phyloP scores from a whole-genome alignment of 75 land plant genomes.

The Ceratopteris richardii region DNA sequence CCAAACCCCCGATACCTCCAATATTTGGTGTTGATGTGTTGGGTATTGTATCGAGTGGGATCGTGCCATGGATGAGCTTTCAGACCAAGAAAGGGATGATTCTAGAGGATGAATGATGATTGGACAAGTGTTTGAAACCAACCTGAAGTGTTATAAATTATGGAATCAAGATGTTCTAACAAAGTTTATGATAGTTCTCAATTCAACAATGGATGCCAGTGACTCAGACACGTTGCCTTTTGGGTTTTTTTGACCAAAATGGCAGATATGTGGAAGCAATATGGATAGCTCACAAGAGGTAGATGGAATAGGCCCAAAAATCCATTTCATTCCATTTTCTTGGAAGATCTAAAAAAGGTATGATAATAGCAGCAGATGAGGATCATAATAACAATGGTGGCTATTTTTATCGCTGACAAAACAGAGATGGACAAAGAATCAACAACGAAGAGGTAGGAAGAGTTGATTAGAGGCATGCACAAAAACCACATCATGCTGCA shows the following conservation, averaged over 20 bases:
- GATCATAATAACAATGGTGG: too few relatives aligned
- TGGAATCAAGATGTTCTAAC: constrained; percentile 79
- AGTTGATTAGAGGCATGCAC: too few relatives aligned
- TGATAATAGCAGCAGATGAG: too few relatives aligned
- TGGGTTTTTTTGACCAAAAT: constrained; percentile 44
- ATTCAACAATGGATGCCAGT: constrained; percentile 69
- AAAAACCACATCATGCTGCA: too few relatives aligned
- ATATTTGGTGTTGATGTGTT: constrained; percentile 86
- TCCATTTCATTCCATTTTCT: too few relatives aligned
- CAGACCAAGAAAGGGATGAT: constrained; percentile 73
- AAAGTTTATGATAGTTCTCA: too few relatives aligned
- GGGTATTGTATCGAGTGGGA: constrained; percentile 97
- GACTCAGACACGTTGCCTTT: constrained; percentile 71
- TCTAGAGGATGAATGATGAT: constrained; percentile 76
- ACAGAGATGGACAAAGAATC: too few relatives aligned
- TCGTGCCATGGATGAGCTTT: constrained; percentile 67
- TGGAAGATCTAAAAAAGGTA: too few relatives aligned
- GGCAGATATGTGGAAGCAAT: constrained; percentile 68
- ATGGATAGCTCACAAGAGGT: constrained; percentile 65
- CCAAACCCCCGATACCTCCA: constrained; percentile 85
- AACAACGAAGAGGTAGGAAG: too few relatives aligned
- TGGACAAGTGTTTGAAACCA: too few relatives aligned
- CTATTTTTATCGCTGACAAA: too few relatives aligned
- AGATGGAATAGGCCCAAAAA: too few relatives aligned
- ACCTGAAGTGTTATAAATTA: constrained; percentile 58